phyloP scores from a whole-genome alignment of 495 filamentous ascomycete species.

The Penicillium argentinense region DNA sequence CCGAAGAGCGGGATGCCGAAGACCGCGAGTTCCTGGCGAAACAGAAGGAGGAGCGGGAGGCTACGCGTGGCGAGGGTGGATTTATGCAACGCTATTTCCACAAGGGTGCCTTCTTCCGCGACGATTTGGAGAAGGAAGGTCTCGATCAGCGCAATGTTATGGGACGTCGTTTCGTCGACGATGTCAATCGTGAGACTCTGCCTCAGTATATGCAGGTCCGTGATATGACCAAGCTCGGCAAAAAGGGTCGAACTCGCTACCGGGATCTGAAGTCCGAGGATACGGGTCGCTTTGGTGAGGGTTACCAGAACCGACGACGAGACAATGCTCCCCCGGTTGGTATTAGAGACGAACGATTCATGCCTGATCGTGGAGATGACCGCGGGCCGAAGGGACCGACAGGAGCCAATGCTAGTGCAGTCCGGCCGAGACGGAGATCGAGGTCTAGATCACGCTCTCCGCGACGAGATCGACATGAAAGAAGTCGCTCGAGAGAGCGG shows the following conservation, averaged over 20 bases:
- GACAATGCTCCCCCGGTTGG: conserved; percentile 42
- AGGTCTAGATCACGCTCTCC: conserved; percentile 39
- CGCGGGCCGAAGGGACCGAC: conserved; percentile 26
- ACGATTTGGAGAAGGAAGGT: conserved; percentile 70
- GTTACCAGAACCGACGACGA: conserved; percentile 45
- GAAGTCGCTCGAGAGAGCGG: conserved; percentile 51
- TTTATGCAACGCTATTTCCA: conserved; percentile 98
- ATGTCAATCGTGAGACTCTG: conserved; percentile 73
- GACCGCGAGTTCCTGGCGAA: conserved; percentile 73
- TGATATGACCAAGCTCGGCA: conserved; percentile 90
- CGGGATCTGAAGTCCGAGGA: conserved; percentile 88
- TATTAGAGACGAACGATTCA: conserved; percentile 68
- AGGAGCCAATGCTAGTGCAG: conserved; percentile 50
- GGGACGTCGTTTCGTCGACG: conserved; percentile 75
- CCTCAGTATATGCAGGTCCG: conserved; percentile 92
- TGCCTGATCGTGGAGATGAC: conserved; percentile 57
- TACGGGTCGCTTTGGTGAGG: conserved; percentile 81
- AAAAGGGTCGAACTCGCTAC: conserved; percentile 89
- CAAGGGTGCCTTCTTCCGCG: conserved; percentile 92
- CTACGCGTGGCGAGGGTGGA: conserved; percentile 76
- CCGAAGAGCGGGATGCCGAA: conserved; percentile 83
- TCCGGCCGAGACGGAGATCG: conserved; percentile 39
- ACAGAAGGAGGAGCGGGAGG: conserved; percentile 83
- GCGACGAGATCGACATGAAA: conserved; percentile 28
- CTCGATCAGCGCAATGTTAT: conserved; percentile 77